Conservation (phyloP, 2,329 filamentous ascomycete genomes). For the Aspergillus tanneri region DNA sequence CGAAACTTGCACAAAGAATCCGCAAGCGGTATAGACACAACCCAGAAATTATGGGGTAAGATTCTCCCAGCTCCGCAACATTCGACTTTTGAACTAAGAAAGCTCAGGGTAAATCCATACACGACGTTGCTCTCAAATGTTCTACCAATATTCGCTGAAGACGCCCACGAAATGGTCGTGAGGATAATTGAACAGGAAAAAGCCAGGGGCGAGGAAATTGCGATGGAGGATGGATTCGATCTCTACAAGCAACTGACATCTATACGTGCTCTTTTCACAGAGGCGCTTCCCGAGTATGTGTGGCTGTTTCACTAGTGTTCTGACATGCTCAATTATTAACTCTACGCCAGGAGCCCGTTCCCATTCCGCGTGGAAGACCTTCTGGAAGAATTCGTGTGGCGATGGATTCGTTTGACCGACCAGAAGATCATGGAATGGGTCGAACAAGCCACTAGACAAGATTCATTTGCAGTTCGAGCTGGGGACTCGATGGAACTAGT, state of each 20-base stretch:
- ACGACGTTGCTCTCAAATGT: constrained; percentile 77
- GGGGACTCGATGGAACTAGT: constrained; percentile 63
- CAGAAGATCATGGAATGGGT: constrained; percentile 78
- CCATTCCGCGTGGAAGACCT: constrained; percentile 84
- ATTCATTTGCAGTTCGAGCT: constrained; percentile 75
- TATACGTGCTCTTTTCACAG: constrained; percentile 75
- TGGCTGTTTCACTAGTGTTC: not conserved
- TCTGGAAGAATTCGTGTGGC: constrained; percentile 90
- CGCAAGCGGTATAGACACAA: constrained; percentile 89
- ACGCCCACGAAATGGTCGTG: constrained; percentile 79
- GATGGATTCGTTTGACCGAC: constrained; percentile 84
- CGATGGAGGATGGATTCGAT: constrained; percentile 89
- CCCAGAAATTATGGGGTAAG: constrained; percentile 76
- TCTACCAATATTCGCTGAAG: constrained; percentile 85
- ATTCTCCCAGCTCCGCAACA: constrained; percentile 17
- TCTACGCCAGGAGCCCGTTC: constrained; percentile 58
- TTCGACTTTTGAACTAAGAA: constrained; percentile 30
- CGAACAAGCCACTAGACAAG: constrained; percentile 85
- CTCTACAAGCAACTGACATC: constrained; percentile 85
- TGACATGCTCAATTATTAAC: constrained; percentile 13
- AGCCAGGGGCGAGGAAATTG: constrained; percentile 69
- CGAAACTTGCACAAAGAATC: constrained; percentile 81
- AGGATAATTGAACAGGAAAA: constrained; percentile 74
- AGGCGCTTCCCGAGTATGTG: constrained; percentile 64
- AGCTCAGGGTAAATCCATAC: constrained; percentile 54